Conservation (phyloP, 2,329 filamentous ascomycete genomes). For the Corynespora cassiicola region DNA sequence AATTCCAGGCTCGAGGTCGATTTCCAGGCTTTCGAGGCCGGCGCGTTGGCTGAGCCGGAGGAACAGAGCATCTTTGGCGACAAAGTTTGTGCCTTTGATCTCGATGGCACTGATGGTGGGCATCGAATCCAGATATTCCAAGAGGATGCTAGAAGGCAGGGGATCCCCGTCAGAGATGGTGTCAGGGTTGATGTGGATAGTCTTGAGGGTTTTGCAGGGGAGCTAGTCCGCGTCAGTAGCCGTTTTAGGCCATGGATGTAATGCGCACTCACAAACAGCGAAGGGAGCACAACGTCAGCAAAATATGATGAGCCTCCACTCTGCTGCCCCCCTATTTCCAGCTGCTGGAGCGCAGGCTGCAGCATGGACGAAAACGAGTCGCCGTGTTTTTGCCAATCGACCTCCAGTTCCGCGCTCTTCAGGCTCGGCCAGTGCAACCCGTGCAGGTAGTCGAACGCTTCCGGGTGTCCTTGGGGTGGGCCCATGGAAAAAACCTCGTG, state of each 20-base stretch:
- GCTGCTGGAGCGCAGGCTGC: slow-evolving; percentile 27
- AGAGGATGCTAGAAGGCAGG: slow-evolving; percentile 27
- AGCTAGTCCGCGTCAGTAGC: slow-evolving; percentile 9
- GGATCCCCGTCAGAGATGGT: slow-evolving; percentile 22
- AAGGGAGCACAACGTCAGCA: slow-evolving; percentile 24
- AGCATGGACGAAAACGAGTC: slow-evolving; percentile 27
- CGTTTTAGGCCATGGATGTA: not conserved
- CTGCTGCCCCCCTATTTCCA: slow-evolving; percentile 34
- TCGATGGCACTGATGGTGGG: slow-evolving; percentile 28
- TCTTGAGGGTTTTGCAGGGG: slow-evolving; percentile 27
- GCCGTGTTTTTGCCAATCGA: slow-evolving; percentile 32
- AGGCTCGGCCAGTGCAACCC: slow-evolving; percentile 35
- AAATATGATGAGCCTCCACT: slow-evolving; percentile 29
- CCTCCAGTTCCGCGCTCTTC: slow-evolving; percentile 35
- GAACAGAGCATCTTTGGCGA: slow-evolving; percentile 34
- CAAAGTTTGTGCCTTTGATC: slow-evolving; percentile 29
- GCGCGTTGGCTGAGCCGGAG: slow-evolving; percentile 28
- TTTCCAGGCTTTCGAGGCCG: slow-evolving; percentile 33
- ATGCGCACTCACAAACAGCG: slow-evolving; percentile 23
- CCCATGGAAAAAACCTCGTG: slow-evolving; percentile 30
- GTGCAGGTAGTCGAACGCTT: slow-evolving; percentile 29
- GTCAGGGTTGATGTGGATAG: slow-evolving; percentile 33
- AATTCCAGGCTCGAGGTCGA: slow-evolving; percentile 38
- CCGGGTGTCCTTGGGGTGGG: slow-evolving; percentile 17
- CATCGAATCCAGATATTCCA: slow-evolving; percentile 23